phyloP scores from a whole-genome alignment of 1,284 basidiomycete genomes.

The Sanguinoderma infundibulare region DNA sequence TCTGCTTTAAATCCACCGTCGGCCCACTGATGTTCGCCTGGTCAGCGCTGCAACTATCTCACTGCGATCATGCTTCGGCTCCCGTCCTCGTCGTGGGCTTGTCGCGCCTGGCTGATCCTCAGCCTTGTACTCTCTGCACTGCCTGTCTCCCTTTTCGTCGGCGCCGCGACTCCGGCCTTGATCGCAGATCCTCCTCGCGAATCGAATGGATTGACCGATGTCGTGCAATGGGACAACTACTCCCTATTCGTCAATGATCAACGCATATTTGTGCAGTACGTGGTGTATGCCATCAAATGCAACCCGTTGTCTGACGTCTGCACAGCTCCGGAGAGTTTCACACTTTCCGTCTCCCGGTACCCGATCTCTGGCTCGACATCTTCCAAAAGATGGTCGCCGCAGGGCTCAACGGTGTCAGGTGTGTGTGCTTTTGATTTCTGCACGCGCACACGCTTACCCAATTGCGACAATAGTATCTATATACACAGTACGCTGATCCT shows the following conservation, averaged over 20 bases:
- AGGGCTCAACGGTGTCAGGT: conserved; percentile 72
- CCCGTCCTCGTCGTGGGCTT: conserved; percentile 22
- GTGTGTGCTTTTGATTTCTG: not conserved
- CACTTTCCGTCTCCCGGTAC: conserved; percentile 81
- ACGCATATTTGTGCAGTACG: conserved; percentile 53
- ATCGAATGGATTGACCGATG: conserved; percentile 34
- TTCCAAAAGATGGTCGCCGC: conserved; percentile 82
- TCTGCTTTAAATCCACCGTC: conserved; percentile 3
- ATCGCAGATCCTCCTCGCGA: conserved; percentile 31
- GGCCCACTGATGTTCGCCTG: not conserved
- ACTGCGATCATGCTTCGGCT: conserved; percentile 21
- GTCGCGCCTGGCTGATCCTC: conserved; percentile 18
- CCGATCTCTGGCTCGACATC: conserved; percentile 81
- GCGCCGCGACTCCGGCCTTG: not conserved
- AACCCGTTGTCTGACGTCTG: not conserved
- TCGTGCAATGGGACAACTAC: conserved; percentile 39
- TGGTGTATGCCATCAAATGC: conserved; percentile 5
- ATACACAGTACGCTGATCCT: conserved; percentile 42
- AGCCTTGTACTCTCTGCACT: conserved; percentile 19
- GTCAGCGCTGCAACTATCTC: not conserved
- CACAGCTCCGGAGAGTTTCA: conserved; percentile 77
- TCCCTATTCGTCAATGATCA: conserved; percentile 35
- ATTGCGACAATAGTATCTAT: conserved; percentile 55
- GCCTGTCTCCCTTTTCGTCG: conserved; percentile 8
- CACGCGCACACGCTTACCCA: not conserved